phyloP scores from a whole-genome alignment of 2,329 filamentous ascomycete genomes.

The Aspergillus quadricinctus region DNA sequence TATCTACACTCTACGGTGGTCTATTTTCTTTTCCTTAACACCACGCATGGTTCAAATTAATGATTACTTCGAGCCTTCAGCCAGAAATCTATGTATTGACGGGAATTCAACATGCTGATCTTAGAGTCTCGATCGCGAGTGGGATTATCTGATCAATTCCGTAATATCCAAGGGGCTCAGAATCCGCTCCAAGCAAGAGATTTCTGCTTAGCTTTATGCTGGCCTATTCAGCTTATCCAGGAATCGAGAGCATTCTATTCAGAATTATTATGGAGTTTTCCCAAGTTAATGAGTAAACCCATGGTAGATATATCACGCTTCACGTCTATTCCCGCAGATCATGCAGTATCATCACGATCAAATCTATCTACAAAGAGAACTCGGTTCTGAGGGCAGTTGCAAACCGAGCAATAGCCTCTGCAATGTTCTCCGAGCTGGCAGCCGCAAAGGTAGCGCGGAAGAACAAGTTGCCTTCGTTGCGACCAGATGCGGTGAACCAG shows the following conservation, averaged over 20 bases:
- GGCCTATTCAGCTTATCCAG: too few relatives aligned
- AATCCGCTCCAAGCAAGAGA: too few relatives aligned
- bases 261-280: not conserved
- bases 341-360: not conserved
- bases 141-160: too few relatives aligned
- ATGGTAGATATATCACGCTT: not conserved
- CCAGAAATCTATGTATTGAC: too few relatives aligned
- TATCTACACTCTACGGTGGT: too few relatives aligned
- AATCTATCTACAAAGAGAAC: constrained; percentile 46
- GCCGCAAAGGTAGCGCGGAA: constrained; percentile 89
- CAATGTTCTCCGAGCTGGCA: constrained; percentile 66
- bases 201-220: too few relatives aligned
- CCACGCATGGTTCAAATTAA: too few relatives aligned
- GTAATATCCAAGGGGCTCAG: too few relatives aligned
- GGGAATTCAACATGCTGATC: too few relatives aligned
- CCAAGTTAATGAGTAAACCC: too few relatives aligned
- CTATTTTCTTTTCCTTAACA: not conserved
- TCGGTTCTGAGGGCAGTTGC: constrained; percentile 65
- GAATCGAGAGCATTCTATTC: not conserved
- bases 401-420: constrained; percentile 68
- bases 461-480: constrained; percentile 63
- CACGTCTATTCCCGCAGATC: not conserved
- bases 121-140: too few relatives aligned
- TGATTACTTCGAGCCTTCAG: too few relatives aligned
- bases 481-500: constrained; percentile 81